Conservation (phyloP, 306 rosid species). For the Sicyos edulis region DNA sequence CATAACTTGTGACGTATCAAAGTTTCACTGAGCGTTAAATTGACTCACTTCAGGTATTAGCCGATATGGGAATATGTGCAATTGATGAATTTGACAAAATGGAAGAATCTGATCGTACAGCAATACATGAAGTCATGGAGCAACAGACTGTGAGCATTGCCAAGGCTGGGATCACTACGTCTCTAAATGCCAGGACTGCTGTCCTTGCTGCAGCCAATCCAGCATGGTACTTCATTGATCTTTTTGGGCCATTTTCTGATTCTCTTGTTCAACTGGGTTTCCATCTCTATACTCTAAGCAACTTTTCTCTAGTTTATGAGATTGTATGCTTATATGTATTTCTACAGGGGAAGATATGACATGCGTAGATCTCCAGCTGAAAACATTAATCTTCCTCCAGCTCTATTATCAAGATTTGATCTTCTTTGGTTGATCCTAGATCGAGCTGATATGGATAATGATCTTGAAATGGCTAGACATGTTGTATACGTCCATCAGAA, state of each 20-base stretch:
- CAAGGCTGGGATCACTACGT: constrained; percentile 97
- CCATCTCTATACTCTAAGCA: constrained; percentile 17
- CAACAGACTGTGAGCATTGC: constrained; percentile 99
- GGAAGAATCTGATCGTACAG: constrained; percentile 98
- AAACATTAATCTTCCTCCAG: constrained; percentile 96
- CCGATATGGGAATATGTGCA: constrained; percentile 99
- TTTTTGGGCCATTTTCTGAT: constrained; percentile 2
- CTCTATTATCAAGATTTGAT: constrained; percentile 91
- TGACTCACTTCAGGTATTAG: constrained; percentile 61
- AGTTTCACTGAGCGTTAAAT: not conserved
- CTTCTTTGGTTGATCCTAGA: constrained; percentile 94
- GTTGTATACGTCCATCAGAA: constrained; percentile 87
- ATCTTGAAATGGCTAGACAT: constrained; percentile 99
- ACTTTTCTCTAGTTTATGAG: constrained; percentile 16
- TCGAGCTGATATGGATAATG: constrained; percentile 96
- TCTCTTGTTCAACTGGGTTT: constrained; percentile 11
- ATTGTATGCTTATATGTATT: constrained; percentile 18
- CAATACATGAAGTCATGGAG: constrained; percentile 99
- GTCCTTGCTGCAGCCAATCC: constrained; percentile 99
- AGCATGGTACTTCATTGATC: constrained; percentile 54
- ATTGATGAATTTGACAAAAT: constrained; percentile 97
- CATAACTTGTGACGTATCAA: constrained; percentile 1
- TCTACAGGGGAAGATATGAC: constrained; percentile 95
- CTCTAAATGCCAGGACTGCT: constrained; percentile 97
- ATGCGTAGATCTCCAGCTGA: constrained; percentile 95